Base-by-base conservation (phyloP, 1,139 yeast species). In the Nakaseomyces bracarensis region DNA sequence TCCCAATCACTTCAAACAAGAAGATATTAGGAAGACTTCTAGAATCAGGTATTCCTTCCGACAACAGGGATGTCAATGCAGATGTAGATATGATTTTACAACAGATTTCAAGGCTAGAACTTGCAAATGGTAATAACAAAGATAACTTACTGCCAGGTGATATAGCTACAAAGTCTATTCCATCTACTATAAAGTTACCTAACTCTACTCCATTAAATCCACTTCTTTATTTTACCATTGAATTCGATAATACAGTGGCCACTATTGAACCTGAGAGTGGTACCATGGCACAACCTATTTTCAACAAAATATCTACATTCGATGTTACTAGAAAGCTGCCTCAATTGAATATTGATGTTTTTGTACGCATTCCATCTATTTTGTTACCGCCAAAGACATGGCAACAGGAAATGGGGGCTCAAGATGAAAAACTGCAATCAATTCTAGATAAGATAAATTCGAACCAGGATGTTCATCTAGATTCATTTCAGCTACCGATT, bases 301-400 rank as follows among this genome's bases (percentile, higher is more conserved):
- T 95, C 79, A 89, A 86, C 61, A 83, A 83, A 52, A 86, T 85
- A 19, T 83, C 94, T 9, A 79, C 89, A 11, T 89, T 91, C 60
- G 97, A 91, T 70, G 94, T 87, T 22, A 80, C 93, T 13, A 75
- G 83, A 50, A 64, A 51, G 60, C 63, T 61, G 57, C 77, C 68
- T 57, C 74, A 64, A 39, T 60, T 78, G 45, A 78, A 75, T 50
- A 67, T 86, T 40, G 87, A 82, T 60, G 72, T 83, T 31, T 87
- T 82, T 58, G 79, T 82, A 41, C 71, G 91, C 48, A 71, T 84
- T 43, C 94, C 94, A 8, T 77, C 79, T 23, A 68, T 77, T 46
- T 67, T 82, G 53, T 65, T 77, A 26, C 78, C 79, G 1, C 50
- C 59, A 63, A 69, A 41, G 53, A 55, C 36, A 66, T 68, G 54